Conservation (phyloP, 164 flowering plant species). For the Stephania cephalantha region DNA sequence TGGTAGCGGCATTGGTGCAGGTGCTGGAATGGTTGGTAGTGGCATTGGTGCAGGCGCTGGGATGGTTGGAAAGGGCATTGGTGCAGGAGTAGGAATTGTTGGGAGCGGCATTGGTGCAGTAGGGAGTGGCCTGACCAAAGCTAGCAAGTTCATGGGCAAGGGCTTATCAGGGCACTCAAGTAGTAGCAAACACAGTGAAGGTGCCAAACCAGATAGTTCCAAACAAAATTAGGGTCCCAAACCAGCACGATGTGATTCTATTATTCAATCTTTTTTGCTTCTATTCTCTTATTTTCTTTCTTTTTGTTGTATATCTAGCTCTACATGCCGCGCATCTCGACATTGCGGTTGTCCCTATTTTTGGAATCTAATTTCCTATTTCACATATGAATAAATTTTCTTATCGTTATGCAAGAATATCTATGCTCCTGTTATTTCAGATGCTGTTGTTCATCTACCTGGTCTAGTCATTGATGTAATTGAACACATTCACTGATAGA, state of each 20-base stretch:
- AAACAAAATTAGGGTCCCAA: not conserved
- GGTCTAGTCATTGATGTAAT: too few species aligned
- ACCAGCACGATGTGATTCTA: not conserved
- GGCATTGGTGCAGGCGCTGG: too few species aligned
- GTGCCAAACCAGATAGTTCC: not conserved
- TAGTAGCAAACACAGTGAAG: slow-evolving; percentile 17
- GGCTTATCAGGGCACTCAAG: slow-evolving; percentile 67
- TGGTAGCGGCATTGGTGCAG: not conserved
- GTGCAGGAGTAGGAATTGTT: not conserved
- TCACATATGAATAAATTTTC: not conserved
- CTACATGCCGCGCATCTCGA: too few species aligned
- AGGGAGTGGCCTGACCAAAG: slow-evolving; percentile 68
- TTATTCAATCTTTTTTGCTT: not conserved
- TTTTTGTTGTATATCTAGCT: not conserved
- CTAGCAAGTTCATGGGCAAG: slow-evolving; percentile 87
- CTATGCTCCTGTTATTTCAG: not conserved
- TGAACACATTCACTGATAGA: not conserved
- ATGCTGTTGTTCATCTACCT: too few species aligned
- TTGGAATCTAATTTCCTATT: not conserved
- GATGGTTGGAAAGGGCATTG: not conserved
- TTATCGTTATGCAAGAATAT: not conserved
- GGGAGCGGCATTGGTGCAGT: slow-evolving; percentile 31
- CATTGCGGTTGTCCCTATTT: too few species aligned
- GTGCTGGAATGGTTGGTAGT: not conserved
- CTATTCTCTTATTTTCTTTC: not conserved